phyloP scores from a whole-genome alignment of 73 alveolate genomes.

The Paramecium primaurelia region DNA sequence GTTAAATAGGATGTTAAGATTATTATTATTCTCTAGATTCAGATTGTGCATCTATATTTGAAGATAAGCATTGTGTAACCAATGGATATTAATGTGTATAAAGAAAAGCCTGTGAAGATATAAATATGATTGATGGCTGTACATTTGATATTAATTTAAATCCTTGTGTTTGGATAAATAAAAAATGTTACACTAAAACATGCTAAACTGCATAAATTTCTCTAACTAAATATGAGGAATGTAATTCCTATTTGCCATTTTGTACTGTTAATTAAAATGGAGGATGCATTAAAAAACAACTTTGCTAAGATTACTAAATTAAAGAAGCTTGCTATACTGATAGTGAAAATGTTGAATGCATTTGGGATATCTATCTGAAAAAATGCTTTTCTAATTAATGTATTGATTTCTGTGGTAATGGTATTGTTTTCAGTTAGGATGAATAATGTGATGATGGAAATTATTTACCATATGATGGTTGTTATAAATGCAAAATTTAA shows the following conservation, averaged over 20 bases:
- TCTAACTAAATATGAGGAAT: not conserved
- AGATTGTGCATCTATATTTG: not conserved
- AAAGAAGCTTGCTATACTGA: not conserved
- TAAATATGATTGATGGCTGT: not conserved
- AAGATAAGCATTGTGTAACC: not conserved
- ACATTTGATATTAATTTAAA: not conserved
- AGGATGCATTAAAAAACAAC: not conserved
- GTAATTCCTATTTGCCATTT: not conserved
- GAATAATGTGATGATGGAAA: not conserved
- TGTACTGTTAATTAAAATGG: not conserved
- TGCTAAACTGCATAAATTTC: not conserved
- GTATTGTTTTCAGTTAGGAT: not conserved
- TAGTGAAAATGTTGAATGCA: not conserved
- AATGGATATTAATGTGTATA: not conserved
- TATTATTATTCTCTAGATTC: not conserved
- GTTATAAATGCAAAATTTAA: not conserved
- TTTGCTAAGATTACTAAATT: not conserved
- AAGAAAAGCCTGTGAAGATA: not conserved
- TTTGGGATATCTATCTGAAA: not conserved
- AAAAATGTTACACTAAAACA: not conserved
- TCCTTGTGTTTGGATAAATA: not conserved
- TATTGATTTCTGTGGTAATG: not conserved
- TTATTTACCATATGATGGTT: not conserved
- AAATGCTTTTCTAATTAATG: not conserved
- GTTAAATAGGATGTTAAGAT: not conserved